Base-by-base conservation (phyloP, 2,329 filamentous ascomycete genomes). In the Colletotrichum liaoningense region DNA sequence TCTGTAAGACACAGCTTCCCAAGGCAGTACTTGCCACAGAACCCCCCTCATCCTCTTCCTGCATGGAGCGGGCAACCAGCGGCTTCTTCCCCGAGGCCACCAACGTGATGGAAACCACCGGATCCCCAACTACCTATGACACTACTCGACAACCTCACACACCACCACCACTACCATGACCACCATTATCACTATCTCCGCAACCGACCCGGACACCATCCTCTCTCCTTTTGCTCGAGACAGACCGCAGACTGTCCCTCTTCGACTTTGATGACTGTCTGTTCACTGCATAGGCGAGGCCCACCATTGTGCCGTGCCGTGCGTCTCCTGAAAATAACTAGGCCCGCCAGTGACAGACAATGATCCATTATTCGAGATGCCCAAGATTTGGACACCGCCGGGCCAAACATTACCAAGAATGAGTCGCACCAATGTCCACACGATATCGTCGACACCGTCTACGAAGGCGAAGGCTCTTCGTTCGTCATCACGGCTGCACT, bases 121-220 rank as follows among this genome's bases (percentile, higher is more conserved):
- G 22, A 38, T 24, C 26, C 52, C 28, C 65, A 67, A 63, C 26
- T 14, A 55, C 24, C 16, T 9, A 33, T 33, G 19, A 59, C 52
- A 52, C 19, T 5, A 46, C 67, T 55, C 35, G 33, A 52, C 62
- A 28, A 66, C 54, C 22, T 59, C 63, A 9, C 52, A 65, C 52
- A 22, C 42, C 42, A 49, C 42, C 42, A 49, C 11, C 14, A 12
- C 24, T 14, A 30, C 63, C 54, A n/a, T 9, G 35, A 30, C n/a
- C n/a, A 28, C 28, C 4, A 26, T 14, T n/a, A 30, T 38, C 42
- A 22, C 42, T 8, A 22, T 11, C 42, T n/a, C 42, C 42, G 42
- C 19, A n/a, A 49, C 42, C 52, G 28, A 19, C 7, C 7, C n/a
- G 26, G 42, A 56, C 54, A 22, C 16, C 62, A 33, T 9, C n/a